Conservation (phyloP, 192 early-diverging fungal genomes). For the Funneliformis geosporum region DNA sequence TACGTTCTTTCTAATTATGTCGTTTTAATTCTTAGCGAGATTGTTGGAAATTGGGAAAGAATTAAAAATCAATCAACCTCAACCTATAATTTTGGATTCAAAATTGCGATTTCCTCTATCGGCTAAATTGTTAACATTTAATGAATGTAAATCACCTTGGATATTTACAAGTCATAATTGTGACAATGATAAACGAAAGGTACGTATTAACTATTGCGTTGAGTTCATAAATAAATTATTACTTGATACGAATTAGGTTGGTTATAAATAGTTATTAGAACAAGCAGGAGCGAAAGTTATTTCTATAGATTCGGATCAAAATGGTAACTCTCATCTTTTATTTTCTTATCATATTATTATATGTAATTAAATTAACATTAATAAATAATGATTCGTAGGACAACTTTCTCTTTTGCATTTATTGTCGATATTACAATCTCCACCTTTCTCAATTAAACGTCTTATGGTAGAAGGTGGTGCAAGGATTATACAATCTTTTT, state of each 20-base stretch:
- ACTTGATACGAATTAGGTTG: not conserved
- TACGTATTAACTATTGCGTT: not conserved
- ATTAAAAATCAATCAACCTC: slow-evolving; percentile 54
- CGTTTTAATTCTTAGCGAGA: slow-evolving; percentile 23
- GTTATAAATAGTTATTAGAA: slow-evolving; percentile 46
- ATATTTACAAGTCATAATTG: slow-evolving; percentile 49
- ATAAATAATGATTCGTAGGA: slow-evolving; percentile 16
- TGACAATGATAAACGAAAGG: slow-evolving; percentile 31
- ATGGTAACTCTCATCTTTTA: slow-evolving; percentile 35
- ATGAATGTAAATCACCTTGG: slow-evolving; percentile 49
- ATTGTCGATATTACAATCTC: slow-evolving; percentile 23
- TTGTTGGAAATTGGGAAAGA: slow-evolving; percentile 18
- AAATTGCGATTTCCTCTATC: slow-evolving; percentile 60
- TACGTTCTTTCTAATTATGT: not conserved
- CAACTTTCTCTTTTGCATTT: slow-evolving; percentile 33
- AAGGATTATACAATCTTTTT: slow-evolving; percentile 65
- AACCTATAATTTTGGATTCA: slow-evolving; percentile 80
- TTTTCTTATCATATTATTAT: not conserved
- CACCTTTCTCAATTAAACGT: slow-evolving; percentile 40
- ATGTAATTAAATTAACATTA: not conserved
- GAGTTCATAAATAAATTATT: not conserved
- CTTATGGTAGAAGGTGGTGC: slow-evolving; percentile 94
- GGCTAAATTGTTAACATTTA: slow-evolving; percentile 55
- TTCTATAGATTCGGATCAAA: slow-evolving; percentile 35
- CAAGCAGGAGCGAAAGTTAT: slow-evolving; percentile 62